These are phyloP conservation scores for Penicillium sp. DNA, from an alignment of 2,329 filamentous ascomycete species.

Conservation along the genomic window DNA sequence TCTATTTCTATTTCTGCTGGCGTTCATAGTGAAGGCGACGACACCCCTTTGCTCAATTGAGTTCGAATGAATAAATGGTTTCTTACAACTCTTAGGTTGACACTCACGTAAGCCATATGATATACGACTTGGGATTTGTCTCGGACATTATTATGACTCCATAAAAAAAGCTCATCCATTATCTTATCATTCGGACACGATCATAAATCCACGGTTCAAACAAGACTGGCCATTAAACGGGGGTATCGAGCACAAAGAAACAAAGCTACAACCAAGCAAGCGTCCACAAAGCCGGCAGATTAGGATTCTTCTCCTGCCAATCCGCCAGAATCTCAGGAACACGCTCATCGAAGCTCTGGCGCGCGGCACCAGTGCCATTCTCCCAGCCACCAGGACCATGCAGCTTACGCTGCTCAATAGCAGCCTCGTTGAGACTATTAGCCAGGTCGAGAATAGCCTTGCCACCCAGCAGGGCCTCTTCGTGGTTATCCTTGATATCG, in stretches of 20 bases:
- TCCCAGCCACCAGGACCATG: constrained; percentile 65
- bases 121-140: neutral
- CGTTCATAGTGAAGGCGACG: neutral
- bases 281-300: constrained; percentile 87
- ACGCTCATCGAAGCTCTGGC: constrained; percentile 80
- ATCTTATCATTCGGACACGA: neutral
- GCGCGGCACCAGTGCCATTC: constrained; percentile 60
- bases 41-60: neutral
- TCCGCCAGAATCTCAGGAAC: constrained; percentile 86
- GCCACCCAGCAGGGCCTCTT: constrained; percentile 87
- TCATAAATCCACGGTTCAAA: neutral
- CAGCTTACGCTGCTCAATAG: constrained; percentile 67
- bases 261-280: constrained; percentile 75
- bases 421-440: constrained; percentile 74
- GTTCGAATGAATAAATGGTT: neutral
- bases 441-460: constrained; percentile 89
- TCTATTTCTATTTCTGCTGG: neutral
- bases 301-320: constrained; percentile 95
- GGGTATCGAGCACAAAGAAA: constrained; percentile 18
- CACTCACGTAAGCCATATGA: neutral
- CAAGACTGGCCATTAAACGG: constrained; percentile 1
- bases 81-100: neutral
- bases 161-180: neutral
- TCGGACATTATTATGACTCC: neutral
- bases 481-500: constrained; percentile 97